Percentiles rank a stretch among this genome's conserved stretches.
These are phyloP conservation scores for Beauveria bassiana DNA, from an alignment of 2,329 filamentous ascomycete species.

Conservation along the genomic window DNA sequence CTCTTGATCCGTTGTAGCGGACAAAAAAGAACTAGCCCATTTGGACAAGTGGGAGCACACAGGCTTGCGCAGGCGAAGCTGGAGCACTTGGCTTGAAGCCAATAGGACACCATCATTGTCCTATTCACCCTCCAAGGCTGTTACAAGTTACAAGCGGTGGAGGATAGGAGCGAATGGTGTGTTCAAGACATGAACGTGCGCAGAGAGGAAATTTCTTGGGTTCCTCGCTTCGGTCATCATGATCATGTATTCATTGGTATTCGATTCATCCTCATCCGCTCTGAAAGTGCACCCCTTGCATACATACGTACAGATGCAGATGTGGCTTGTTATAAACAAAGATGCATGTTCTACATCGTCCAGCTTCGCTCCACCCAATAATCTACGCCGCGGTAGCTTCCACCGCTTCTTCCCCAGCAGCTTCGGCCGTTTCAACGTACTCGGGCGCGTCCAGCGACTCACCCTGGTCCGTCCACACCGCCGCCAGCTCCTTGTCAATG, in stretches of 20 bases:
- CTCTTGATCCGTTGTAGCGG: background rate
- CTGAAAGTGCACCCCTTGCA: background rate
- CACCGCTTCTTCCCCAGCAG: constrained; percentile 2
- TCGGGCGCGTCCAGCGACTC: constrained; percentile 41
- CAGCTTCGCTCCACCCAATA: background rate
- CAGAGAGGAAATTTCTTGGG: too few species aligned
- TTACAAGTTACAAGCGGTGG: background rate
- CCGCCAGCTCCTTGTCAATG: constrained; percentile 73
- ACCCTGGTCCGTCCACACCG: constrained; percentile 50
- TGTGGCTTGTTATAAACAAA: background rate
- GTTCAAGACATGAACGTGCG: background rate
- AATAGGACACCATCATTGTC: background rate
- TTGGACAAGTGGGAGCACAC: background rate
- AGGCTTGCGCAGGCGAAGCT: background rate
- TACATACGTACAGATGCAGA: constrained; percentile 4
- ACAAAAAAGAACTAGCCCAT: background rate
- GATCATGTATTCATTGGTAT: constrained; percentile 3
- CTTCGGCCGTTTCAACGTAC: constrained; percentile 22
- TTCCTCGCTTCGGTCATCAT: background rate
- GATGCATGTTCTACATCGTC: background rate
- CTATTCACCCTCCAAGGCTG: background rate
- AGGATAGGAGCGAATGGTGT: too few species aligned
- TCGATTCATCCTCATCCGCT: background rate
- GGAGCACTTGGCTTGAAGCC: background rate
- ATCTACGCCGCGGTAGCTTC: background rate